These are phyloP conservation scores for Dictyostelium firmibasis DNA, from an alignment of 78 protist species.

Conservation along the genomic window DNA sequence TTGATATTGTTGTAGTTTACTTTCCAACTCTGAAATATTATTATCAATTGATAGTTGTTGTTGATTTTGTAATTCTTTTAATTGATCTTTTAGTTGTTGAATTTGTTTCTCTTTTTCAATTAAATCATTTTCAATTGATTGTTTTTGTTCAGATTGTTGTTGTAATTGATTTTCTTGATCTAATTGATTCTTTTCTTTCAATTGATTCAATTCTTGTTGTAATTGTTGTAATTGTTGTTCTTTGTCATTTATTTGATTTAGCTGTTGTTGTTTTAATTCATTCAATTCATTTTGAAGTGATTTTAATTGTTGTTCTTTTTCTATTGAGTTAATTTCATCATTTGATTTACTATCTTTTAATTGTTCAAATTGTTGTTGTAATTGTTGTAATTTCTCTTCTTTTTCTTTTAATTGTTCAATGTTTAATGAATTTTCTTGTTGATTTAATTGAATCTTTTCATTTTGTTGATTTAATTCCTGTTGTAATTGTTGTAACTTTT, in stretches of 20 bases:
- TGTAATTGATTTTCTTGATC: neutral
- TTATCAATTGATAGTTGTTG: neutral
- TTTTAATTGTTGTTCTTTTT: neutral
- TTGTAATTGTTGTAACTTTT: no score
- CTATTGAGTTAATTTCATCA: neutral
- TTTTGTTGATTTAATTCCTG: neutral
- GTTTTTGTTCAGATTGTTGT: neutral
- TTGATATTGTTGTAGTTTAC: neutral
- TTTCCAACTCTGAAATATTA: neutral
- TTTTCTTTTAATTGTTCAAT: neutral
- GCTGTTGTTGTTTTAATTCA: neutral
- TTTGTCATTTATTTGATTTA: neutral
- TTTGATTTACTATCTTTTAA: neutral
- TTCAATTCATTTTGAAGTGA: neutral
- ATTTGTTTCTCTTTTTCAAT: neutral
- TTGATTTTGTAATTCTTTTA: neutral
- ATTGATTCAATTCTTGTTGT: neutral
- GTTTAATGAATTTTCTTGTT: neutral
- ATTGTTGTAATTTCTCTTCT: neutral
- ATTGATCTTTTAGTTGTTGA: neutral
- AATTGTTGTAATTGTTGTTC: neutral
- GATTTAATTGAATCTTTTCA: neutral
- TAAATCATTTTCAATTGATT: neutral
- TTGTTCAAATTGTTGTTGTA: neutral
- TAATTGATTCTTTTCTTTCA: neutral